Percentiles rank a stretch among this genome's conserved stretches.
Evolutionary conservation across 768 basidiomycete species (phyloP).

Genomic region (Amanita muscaria): DNA sequence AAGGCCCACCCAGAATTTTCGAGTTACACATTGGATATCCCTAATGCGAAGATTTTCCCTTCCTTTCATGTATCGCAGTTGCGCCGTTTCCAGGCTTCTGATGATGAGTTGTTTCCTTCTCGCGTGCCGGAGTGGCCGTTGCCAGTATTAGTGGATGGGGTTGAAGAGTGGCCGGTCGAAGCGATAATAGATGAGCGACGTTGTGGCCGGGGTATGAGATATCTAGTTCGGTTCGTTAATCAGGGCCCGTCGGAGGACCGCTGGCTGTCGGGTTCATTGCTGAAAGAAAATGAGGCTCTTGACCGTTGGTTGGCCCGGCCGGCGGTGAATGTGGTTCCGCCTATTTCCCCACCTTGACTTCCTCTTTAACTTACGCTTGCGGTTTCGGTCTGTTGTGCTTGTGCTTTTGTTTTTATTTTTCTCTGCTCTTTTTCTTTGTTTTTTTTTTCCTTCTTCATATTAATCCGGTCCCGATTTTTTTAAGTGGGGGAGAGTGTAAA

Average conservation of each 20-base stretch:
- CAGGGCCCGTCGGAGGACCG: slow-evolving; percentile 12
- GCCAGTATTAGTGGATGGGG: slow-evolving; percentile 1
- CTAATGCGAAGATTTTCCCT: not conserved
- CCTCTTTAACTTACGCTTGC: too few species aligned
- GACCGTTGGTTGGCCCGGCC: slow-evolving; percentile 19
- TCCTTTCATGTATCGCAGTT: slow-evolving; percentile 5
- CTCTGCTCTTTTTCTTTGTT: not conserved
- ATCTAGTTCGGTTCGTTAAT: slow-evolving; percentile 11
- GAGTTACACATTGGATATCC: slow-evolving; percentile 9
- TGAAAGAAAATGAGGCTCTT: slow-evolving; percentile 20
- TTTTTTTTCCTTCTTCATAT: not conserved
- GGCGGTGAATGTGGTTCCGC: too few species aligned
- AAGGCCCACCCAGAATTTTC: slow-evolving; percentile 1
- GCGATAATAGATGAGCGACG: slow-evolving; percentile 3
- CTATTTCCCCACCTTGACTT: not conserved
- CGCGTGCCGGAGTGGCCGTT: slow-evolving; percentile 1
- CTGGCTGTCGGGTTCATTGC: slow-evolving; percentile 25
- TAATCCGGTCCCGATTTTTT: too few species aligned
- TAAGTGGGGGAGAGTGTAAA: not conserved
- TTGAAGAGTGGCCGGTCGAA: slow-evolving; percentile 8
- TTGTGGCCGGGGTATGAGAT: not conserved
- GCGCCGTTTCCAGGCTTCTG: slow-evolving; percentile 1
- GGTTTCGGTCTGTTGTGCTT: too few species aligned
- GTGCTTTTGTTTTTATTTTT: too few species aligned
- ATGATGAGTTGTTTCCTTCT: slow-evolving; percentile 5